phyloP scores from a whole-genome alignment of 768 basidiomycete species.

The Xerocomus brunneocitrinus region DNA sequence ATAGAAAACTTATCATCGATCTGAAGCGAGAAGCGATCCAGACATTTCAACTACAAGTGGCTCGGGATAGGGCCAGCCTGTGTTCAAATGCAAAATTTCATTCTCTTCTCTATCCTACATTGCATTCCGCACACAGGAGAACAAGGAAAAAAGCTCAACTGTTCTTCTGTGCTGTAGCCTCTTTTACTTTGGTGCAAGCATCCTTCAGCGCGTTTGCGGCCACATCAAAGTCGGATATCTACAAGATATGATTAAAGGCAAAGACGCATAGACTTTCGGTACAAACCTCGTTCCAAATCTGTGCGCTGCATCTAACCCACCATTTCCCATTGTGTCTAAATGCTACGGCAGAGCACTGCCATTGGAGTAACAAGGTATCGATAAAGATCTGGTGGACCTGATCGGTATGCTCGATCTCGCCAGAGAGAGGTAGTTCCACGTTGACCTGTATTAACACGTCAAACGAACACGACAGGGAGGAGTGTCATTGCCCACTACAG shows the following conservation, averaged over 20 bases:
- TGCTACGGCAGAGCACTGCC: constrained; percentile 10
- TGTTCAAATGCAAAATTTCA: background rate
- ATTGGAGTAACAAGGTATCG: constrained; percentile 19
- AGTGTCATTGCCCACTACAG: background rate
- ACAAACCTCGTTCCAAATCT: constrained; percentile 32
- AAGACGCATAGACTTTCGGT: background rate
- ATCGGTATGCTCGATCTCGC: constrained; percentile 18
- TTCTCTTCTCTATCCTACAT: background rate
- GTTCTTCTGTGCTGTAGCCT: background rate
- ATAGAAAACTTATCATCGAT: background rate
- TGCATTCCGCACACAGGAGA: background rate
- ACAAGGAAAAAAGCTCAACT: background rate
- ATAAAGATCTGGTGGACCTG: constrained; percentile 14
- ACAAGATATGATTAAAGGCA: background rate
- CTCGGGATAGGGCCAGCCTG: too few species aligned
- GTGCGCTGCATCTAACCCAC: constrained; percentile 31
- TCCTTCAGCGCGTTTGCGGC: constrained; percentile 27
- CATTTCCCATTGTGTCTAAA: constrained; percentile 29
- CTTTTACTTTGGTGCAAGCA: constrained; percentile 14
- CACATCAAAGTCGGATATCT: constrained; percentile 33
- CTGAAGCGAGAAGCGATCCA: background rate
- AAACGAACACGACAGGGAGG: background rate
- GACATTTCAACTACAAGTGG: background rate
- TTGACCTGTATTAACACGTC: constrained; percentile 31
- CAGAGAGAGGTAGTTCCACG: constrained; percentile 36